phyloP scores from a whole-genome alignment of 345 rosid genomes.

The Brassica rapa region DNA sequence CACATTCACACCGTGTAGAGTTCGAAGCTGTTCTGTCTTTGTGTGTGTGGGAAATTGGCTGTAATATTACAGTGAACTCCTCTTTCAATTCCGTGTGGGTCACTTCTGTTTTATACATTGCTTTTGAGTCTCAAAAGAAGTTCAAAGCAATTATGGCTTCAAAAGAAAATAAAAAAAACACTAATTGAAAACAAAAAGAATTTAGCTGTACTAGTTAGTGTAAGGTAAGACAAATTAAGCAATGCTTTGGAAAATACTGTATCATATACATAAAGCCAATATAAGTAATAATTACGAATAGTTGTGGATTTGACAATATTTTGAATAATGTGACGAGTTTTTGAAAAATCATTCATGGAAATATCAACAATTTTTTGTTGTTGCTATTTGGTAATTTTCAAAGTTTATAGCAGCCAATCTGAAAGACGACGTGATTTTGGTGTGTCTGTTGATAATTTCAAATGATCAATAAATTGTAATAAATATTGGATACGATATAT shows the following conservation, averaged over 20 bases:
- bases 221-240: slow-evolving; percentile 11
- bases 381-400: not conserved
- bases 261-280: not conserved
- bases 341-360: not conserved
- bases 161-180: not conserved
- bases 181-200: not conserved
- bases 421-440: not conserved
- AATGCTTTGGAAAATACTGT: not conserved
- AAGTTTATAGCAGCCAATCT: not conserved
- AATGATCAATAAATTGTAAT: not conserved
- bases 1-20: slow-evolving; percentile 31
- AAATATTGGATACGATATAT: not conserved
- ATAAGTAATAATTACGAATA: not conserved
- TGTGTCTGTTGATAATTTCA: not conserved
- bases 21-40: slow-evolving; percentile 10
- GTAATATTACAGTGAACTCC: slow-evolving; percentile 11
- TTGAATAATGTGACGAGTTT: not conserved
- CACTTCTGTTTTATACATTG: slow-evolving; percentile 13
- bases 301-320: not conserved
- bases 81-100: slow-evolving; percentile 35
- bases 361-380: not conserved
- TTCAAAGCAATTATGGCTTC: slow-evolving; percentile 27
- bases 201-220: not conserved
- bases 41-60: slow-evolving; percentile 33
- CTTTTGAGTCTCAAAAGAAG: not conserved